Percentiles rank a stretch among this genome's conserved stretches.
These are phyloP conservation scores for Dictyostelium intermedium DNA, from an alignment of 78 protist genomes.

Conservation along the genomic window DNA sequence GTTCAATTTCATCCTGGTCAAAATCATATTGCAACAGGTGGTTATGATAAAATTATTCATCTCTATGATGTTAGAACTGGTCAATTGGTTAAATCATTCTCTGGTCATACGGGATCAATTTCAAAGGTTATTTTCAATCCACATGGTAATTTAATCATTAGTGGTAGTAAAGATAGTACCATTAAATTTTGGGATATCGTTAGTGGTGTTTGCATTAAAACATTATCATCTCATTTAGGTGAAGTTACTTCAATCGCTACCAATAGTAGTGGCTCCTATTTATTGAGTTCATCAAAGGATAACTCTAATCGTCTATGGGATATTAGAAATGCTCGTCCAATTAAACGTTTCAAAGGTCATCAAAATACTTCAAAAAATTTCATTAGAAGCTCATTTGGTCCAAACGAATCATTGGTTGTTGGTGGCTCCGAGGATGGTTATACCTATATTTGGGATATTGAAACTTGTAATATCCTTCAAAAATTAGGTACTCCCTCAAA, in stretches of 20 bases:
- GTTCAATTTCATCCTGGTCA: constrained; percentile 84
- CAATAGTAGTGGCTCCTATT: constrained; percentile 62
- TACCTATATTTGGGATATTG: constrained; percentile 82
- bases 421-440: constrained; percentile 92
- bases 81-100: constrained; percentile 42
- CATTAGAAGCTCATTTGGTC: constrained; percentile 84
- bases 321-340: constrained; percentile 80
- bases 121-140: constrained; percentile 78
- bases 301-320: constrained; percentile 94
- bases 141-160: constrained; percentile 90
- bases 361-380: constrained; percentile 90
- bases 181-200: constrained; percentile 94
- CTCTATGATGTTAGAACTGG: constrained; percentile 83
- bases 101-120: constrained; percentile 80
- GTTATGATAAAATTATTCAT: constrained; percentile 89
- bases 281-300: constrained; percentile 87
- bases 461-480: constrained; percentile 74
- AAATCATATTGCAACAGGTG: constrained; percentile 81
- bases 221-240: constrained; percentile 85
- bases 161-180: constrained; percentile 91
- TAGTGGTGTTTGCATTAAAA: constrained; percentile 89
- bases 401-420: constrained; percentile 62
- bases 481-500: constrained; percentile 60
- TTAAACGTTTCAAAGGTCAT: constrained; percentile 91
- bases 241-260: constrained; percentile 90